These are phyloP conservation scores for Ustilago shanxiensis DNA, from an alignment of 1,284 basidiomycete species.

Conservation along the genomic window DNA sequence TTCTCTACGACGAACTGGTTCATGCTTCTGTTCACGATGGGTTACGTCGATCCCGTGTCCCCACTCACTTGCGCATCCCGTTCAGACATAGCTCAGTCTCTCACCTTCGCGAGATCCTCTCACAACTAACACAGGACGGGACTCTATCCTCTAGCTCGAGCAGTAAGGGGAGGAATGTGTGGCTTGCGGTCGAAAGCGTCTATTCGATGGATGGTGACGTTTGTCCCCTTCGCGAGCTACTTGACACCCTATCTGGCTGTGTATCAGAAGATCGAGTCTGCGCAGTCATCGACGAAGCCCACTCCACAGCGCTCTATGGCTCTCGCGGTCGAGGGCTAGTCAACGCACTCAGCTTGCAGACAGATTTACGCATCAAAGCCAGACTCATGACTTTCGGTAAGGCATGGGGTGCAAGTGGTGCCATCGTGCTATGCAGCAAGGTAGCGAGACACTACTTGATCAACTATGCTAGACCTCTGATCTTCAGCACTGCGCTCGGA, in stretches of 20 bases:
- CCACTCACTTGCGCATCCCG: constrained; percentile 21
- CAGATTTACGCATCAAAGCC: constrained; percentile 37
- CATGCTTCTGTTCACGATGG: constrained; percentile 95
- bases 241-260: constrained; percentile 75
- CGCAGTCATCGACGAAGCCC: constrained; percentile 80
- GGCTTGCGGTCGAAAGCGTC: constrained; percentile 84
- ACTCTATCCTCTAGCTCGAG: constrained; percentile 11
- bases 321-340: constrained; percentile 49
- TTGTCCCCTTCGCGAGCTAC: constrained; percentile 79
- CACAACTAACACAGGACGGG: constrained; percentile 5
- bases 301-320: constrained; percentile 84
- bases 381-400: constrained; percentile 68
- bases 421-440: constrained; percentile 81
- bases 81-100: constrained; percentile 41
- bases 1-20: constrained; percentile 88
- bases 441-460: constrained; percentile 85
- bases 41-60: constrained; percentile 79
- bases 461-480: constrained; percentile 89
- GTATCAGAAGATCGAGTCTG: constrained; percentile 72
- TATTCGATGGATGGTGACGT: constrained; percentile 98
- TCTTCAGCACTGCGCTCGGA: constrained; percentile 61
- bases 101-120: constrained; percentile 27
- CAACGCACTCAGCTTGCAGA: constrained; percentile 39
- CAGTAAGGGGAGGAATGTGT: constrained; percentile 49
- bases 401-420: constrained; percentile 71